Evolutionary conservation across 176 grass and related monocot species (phyloP), one percentile per base, ranked within the genome.

Genomic region (Panicum miliaceum): DNA sequence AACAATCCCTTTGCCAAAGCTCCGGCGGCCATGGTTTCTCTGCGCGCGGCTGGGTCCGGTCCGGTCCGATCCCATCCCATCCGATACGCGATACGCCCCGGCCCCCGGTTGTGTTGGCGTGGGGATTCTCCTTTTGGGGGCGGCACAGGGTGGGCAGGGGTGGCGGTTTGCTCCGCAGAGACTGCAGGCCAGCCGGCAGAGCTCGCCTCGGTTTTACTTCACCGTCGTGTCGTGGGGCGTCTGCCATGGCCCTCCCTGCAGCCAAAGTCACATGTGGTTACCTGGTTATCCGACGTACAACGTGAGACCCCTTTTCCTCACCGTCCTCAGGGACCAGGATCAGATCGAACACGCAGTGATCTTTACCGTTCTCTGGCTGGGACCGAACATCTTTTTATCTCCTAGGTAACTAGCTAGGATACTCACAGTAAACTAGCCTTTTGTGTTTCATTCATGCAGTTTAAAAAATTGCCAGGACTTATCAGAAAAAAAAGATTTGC

Each of bases 221-320:
- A 73, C 71, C 46, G 64, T 40, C 34, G 56, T 61, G 29, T 19
- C 57, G 38, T 19, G 36, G 11, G 36, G 50, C 2, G 2, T 12
- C 26, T 64, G 43, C 5, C 15, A n/a, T 66, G 42, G 64, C 63
- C 27, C 10, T 12, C 10, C 10, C 45, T 12, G 25, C 78, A 52
- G 43, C 43, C 67, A 7, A 32, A n/a, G 63, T 68, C 78, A 80
- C 78, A 80, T 80, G 78, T 25, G 23, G n/a, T 5, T 16, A 78
- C 26, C 41, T 20, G 60, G 26, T 29, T 45, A 46, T 40, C 23
- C 75, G 18, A 47, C 15, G 40, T 19, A n/a, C n/a, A n/a, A 8
- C 7, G 53, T n/a, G 53, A 57, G 53, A 57, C 14, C 75, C 1
- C 0, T 62, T 23, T 76, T 18, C 7, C 12, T 66, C 3, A 2